These are phyloP conservation scores for Chlorella variabilis DNA, from an alignment of 163 green algal genomes.

Conservation along the genomic window DNA sequence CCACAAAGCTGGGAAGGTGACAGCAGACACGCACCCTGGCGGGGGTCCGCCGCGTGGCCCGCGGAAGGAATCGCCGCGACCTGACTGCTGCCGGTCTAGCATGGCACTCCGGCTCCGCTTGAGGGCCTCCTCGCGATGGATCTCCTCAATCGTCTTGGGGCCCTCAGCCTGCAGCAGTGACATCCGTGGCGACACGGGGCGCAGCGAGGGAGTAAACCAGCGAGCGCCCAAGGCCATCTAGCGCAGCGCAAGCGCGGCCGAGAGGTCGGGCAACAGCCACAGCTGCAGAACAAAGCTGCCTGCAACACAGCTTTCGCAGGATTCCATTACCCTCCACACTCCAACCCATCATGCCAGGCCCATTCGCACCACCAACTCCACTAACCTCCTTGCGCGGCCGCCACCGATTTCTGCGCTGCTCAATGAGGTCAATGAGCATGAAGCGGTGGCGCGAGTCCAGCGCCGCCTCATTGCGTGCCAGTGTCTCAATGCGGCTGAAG, in stretches of 20 bases:
- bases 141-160: slow-evolving; percentile 97
- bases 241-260: too few relatives aligned
- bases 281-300: too few relatives aligned
- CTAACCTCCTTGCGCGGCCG: slow-evolving; percentile 26
- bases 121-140: slow-evolving; percentile 75
- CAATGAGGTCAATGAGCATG: slow-evolving; percentile 81
- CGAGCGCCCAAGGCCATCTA: neutral
- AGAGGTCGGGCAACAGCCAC: too few relatives aligned
- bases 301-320: too few relatives aligned
- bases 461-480: slow-evolving; percentile 62
- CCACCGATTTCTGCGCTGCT: slow-evolving; percentile 31
- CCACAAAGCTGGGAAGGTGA: too few relatives aligned
- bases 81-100: slow-evolving; percentile 41
- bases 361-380: too few relatives aligned
- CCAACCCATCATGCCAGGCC: neutral
- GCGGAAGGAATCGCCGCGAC: slow-evolving; percentile 30
- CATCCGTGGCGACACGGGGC: neutral
- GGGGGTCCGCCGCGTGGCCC: slow-evolving; percentile 17
- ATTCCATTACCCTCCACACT: too few relatives aligned
- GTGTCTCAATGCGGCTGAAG: slow-evolving; percentile 84
- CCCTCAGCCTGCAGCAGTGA: slow-evolving; percentile 83
- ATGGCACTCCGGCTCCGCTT: slow-evolving; percentile 19
- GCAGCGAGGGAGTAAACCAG: neutral
- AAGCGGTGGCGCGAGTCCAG: slow-evolving; percentile 89
- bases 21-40: slow-evolving; percentile 4